Base-by-base conservation (phyloP, 169 alveolate species). In the Plasmodium vinckei region DNA sequence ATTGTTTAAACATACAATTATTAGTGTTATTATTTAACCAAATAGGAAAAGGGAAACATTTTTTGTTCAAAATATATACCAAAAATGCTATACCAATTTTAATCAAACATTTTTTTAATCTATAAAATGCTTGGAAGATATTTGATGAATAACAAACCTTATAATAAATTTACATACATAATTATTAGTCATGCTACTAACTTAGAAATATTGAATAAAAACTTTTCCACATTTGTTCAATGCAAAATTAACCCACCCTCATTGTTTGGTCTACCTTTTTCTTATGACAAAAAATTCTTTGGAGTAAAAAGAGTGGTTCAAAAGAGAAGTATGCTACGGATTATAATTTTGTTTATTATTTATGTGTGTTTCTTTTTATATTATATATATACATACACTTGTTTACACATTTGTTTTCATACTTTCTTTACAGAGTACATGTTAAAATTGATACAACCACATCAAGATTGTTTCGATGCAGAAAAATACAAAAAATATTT, bases 261-360 rank as follows among this genome's bases (percentile, higher is more conserved):
- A 77, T 56, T 64, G 25, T 46, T 25, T 47, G 75, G 61, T 49
- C 68, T 12, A 47, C 27, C 59, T 63, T 77, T 77, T 53, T 68
- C 33, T 59, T 63, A 42, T 77, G 68, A 77, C 33, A 77, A 77
- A 63, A 77, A 53, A 39, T 63, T 33, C 65, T 77, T 77, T 21
- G 88, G 88, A 57, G 88, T 77, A 77, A 77, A 77, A 77, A 77
- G 88, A 77, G 88, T 77, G 46, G 79, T 77, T 64, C 88, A 77
- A 57, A 77, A 77, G 65, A 77, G 88, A 64, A 77, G 88, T 77
- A 64, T 25, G 19, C 23, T 71, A 23, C 13, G 23, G 27, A 71
- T 23, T 2, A 67, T 71, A 15, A 21, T 67, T 33, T 25, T 39
- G 27, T 71, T 49, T 13, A 33, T 33, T 60, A 23, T 49, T 9